phyloP scores from a whole-genome alignment of 2,329 filamentous ascomycete genomes.

The Aureobasidium sp. region DNA sequence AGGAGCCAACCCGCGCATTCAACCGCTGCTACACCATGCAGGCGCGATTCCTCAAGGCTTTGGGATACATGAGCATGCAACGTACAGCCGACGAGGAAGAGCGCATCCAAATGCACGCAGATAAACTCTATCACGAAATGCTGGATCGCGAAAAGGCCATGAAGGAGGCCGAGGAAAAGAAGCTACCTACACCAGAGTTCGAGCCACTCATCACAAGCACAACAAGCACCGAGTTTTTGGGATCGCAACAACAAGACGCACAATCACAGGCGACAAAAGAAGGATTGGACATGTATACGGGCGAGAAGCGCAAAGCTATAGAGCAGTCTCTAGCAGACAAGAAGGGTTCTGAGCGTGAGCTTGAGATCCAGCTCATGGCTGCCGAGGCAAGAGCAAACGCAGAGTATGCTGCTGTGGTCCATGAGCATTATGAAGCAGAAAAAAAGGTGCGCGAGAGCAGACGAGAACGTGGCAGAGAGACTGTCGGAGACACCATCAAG shows the following conservation, averaged over 20 bases:
- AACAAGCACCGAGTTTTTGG: constrained; percentile 20
- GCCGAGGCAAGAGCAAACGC: constrained; percentile 54
- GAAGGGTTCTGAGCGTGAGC: constrained; percentile 43
- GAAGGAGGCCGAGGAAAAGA: constrained; percentile 57
- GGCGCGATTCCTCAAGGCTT: constrained; percentile 78
- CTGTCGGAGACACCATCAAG: constrained; percentile 33
- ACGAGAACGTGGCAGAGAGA: constrained; percentile 45
- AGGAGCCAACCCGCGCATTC: constrained; percentile 65
- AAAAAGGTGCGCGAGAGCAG: constrained; percentile 45
- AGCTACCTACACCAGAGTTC: constrained; percentile 46
- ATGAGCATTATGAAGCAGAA: constrained; percentile 48
- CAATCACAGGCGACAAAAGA: neutral
- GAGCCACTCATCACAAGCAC: constrained; percentile 41
- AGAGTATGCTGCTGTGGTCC: constrained; percentile 49
- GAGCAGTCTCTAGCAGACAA: constrained; percentile 26
- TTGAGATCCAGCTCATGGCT: constrained; percentile 56
- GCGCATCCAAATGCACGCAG: constrained; percentile 86
- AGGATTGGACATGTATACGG: constrained; percentile 15
- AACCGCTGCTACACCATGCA: constrained; percentile 87
- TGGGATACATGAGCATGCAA: constrained; percentile 71
- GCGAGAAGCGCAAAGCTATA: constrained; percentile 22
- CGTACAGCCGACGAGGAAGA: constrained; percentile 64
- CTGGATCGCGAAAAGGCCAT: constrained; percentile 68
- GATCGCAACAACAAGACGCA: neutral
- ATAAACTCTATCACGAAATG: constrained; percentile 82